Conservation (phyloP, 345 rosid genomes). For the Brassica juncea region DNA sequence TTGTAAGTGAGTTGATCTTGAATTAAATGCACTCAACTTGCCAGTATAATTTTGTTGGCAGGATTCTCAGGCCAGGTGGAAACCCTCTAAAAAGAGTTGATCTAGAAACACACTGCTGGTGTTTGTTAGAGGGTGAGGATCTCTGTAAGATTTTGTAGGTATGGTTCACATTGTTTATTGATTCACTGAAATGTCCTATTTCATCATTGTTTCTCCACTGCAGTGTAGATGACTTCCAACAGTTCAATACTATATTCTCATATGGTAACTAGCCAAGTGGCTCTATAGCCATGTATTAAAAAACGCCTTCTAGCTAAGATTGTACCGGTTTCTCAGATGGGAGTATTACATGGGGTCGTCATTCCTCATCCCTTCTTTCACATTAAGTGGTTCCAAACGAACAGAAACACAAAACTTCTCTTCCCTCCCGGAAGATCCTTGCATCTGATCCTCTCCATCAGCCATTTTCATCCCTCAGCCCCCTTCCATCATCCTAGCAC, state of each 20-base stretch:
- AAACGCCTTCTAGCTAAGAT: neutral
- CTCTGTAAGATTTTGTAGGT: conserved; percentile 88
- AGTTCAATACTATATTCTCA: conserved; percentile 12
- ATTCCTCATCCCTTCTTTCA: neutral
- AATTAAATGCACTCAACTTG: conserved; percentile 35
- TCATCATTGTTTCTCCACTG: neutral
- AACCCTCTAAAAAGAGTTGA: conserved; percentile 92
- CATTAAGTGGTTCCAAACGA: neutral
- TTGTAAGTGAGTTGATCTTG: neutral
- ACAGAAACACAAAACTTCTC: neutral
- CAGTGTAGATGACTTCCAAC: neutral
- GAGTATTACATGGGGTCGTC: neutral
- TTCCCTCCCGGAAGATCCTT: neutral
- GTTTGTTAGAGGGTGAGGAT: conserved; percentile 86
- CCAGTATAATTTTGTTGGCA: conserved; percentile 91
- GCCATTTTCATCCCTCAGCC: too few relatives aligned
- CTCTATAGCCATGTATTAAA: neutral
- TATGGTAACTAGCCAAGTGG: neutral
- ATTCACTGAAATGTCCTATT: neutral
- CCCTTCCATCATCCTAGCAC: too few relatives aligned
- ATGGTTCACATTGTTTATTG: conserved; percentile 12
- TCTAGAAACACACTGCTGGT: conserved; percentile 74
- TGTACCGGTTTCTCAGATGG: neutral
- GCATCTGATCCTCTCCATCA: neutral
- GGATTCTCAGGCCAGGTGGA: conserved; percentile 93